These are phyloP conservation scores for Cystofilobasidium capitatum DNA, from an alignment of 768 basidiomycete species.

Conservation along the genomic window DNA sequence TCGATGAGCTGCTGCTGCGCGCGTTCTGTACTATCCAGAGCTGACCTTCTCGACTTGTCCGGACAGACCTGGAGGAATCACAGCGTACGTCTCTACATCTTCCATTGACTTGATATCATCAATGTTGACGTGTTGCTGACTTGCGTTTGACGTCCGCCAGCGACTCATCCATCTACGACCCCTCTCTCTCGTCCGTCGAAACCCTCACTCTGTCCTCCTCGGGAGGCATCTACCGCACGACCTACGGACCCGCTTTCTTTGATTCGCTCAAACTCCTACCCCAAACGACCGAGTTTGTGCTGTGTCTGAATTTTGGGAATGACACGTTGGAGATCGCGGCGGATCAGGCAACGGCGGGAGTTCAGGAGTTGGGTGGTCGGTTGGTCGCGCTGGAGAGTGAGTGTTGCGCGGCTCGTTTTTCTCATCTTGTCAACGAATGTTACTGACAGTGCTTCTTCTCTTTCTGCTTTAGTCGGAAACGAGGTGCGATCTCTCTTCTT, in stretches of 20 bases:
- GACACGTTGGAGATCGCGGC: constrained; percentile 34
- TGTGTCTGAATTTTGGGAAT: constrained; percentile 38
- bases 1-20: background rate
- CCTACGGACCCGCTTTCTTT: constrained; percentile 36
- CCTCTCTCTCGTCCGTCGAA: background rate
- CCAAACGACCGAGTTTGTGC: constrained; percentile 31
- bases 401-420: too few species aligned
- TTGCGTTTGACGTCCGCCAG: background rate
- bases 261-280: constrained; percentile 34
- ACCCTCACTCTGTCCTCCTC: constrained; percentile 31
- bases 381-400: constrained; percentile 36
- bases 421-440: background rate
- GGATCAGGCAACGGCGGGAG: constrained; percentile 33
- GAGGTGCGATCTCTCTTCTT: constrained; percentile 30
- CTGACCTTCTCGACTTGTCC: constrained; percentile 12
- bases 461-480: constrained; percentile 37
- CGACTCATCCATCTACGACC: constrained; percentile 17
- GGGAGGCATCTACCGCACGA: constrained; percentile 37
- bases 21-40: background rate
- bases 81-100: constrained; percentile 25
- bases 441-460: background rate
- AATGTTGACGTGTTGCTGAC: background rate
- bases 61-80: constrained; percentile 38
- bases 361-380: constrained; percentile 32
- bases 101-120: too few species aligned